A percentile compares a stretch with the other conserved stretches of the same genome.
phyloP scores from a whole-genome alignment of 148 eudicot genomes.

The Vaccinium corymbosum region DNA sequence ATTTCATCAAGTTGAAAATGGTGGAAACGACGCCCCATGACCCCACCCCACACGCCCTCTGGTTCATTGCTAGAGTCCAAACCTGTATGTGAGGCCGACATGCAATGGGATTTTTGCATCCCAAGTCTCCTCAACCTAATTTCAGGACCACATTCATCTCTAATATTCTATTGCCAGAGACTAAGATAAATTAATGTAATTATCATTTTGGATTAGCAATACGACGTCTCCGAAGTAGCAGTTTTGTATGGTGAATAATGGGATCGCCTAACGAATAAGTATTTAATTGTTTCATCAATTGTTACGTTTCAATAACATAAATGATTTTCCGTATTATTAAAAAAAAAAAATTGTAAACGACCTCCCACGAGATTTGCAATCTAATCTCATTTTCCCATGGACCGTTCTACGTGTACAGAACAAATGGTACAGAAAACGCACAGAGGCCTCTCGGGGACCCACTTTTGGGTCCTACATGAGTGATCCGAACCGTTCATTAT shows the following conservation, averaged over 20 bases:
- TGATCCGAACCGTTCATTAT: too few relatives aligned
- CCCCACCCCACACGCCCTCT: background rate
- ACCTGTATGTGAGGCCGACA: background rate
- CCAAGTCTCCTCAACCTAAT: background rate
- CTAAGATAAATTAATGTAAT: too few relatives aligned
- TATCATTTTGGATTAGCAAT: too few relatives aligned
- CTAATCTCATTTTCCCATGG: background rate
- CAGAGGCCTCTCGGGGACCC: too few relatives aligned
- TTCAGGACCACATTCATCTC: background rate
- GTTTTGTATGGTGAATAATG: too few relatives aligned
- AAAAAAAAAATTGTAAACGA: background rate
- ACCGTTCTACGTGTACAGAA: too few relatives aligned
- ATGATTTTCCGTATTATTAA: too few relatives aligned
- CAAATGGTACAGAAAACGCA: too few relatives aligned
- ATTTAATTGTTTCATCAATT: background rate
- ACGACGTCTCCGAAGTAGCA: too few relatives aligned
- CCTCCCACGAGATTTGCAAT: background rate
- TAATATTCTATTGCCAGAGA: too few relatives aligned
- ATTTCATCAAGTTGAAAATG: background rate
- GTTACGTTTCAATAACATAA: background rate
- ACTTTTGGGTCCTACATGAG: background rate
- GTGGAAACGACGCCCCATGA: background rate
- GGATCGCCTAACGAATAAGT: too few relatives aligned
- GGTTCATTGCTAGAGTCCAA: background rate
- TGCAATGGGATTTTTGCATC: background rate